Evolutionary conservation across 208 protist genomes (phyloP).

Genomic region (Eutreptiella sp.): DNA sequence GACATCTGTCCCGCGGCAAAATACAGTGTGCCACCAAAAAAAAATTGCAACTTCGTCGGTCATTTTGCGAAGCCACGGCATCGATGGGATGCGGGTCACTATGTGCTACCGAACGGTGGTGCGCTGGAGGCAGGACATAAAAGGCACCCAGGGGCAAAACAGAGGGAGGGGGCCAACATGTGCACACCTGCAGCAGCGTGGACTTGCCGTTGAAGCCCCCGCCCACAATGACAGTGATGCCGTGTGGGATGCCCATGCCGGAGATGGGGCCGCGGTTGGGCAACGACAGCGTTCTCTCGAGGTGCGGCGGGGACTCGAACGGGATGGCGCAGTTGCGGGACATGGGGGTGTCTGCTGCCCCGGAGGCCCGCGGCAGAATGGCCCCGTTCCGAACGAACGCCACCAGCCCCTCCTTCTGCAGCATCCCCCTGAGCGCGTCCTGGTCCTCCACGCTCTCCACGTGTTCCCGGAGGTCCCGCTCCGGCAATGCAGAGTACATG

Average conservation of each 20-base stretch:
- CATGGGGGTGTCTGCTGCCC: slow-evolving; percentile 71
- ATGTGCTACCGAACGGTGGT: no score
- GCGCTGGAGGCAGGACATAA: no score
- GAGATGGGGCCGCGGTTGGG: slow-evolving; percentile 54
- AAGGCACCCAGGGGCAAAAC: no score
- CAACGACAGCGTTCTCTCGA: slow-evolving; percentile 57
- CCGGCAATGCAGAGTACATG: slow-evolving; percentile 28
- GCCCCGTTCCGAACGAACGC: slow-evolving; percentile 83
- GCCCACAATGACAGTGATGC: slow-evolving; percentile 87
- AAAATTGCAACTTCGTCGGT: no score
- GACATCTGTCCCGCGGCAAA: no score
- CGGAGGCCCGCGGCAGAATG: slow-evolving; percentile 73
- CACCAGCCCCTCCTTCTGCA: slow-evolving; percentile 45
- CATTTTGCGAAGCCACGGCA: no score
- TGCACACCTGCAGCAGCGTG: slow-evolving; percentile 76
- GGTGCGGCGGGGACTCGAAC: slow-evolving; percentile 59
- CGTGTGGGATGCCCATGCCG: slow-evolving; percentile 78
- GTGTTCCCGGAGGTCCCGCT: slow-evolving; percentile 48
- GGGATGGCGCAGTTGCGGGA: slow-evolving; percentile 40
- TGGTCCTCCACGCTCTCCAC: slow-evolving; percentile 73
- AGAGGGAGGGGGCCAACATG: no score
- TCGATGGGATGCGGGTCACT: no score
- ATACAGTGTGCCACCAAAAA: no score
- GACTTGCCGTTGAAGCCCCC: slow-evolving; percentile 91
- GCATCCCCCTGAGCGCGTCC: slow-evolving; percentile 60